A percentile compares a stretch with the other conserved stretches of the same genome.
Evolutionary conservation across 2,329 filamentous ascomycete genomes (phyloP).

Genomic region (Sclerotiophoma versabilis): DNA sequence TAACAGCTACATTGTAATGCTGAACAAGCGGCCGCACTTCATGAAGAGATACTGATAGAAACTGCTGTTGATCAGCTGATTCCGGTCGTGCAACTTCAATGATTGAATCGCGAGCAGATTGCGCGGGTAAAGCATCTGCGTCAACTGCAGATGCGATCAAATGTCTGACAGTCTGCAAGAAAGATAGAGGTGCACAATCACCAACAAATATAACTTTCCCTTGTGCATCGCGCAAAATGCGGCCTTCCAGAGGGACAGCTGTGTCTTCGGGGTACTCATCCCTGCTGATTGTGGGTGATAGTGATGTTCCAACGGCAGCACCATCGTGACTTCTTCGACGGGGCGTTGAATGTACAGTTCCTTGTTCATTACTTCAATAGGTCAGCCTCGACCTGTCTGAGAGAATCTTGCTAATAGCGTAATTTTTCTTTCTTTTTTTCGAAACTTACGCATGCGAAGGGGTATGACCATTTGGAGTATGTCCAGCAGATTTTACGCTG

Average conservation of each 20-base stretch:
- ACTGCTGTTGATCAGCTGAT: constrained; percentile 29
- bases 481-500: constrained; percentile 38
- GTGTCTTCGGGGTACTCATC: constrained; percentile 51
- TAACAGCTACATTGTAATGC: constrained; percentile 55
- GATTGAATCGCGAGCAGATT: constrained; percentile 39
- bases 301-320: constrained; percentile 17
- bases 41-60: constrained; percentile 37
- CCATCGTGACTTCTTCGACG: constrained; percentile 13
- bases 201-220: constrained; percentile 64
- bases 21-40: constrained; percentile 45
- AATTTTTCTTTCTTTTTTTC: not conserved
- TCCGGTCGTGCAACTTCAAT: constrained; percentile 40
- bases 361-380: constrained; percentile 1
- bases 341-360: constrained; percentile 6
- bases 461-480: constrained; percentile 31
- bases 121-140: constrained; percentile 28
- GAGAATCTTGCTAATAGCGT: not conserved
- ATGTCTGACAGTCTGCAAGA: constrained; percentile 60
- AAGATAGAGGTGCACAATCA: constrained; percentile 61
- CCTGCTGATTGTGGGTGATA: constrained; percentile 35
- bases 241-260: constrained; percentile 52
- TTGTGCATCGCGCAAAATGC: constrained; percentile 60
- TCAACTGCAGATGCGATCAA: constrained; percentile 53
- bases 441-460: constrained; percentile 7
- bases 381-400: not conserved